Evolutionary conservation across 768 basidiomycete genomes (phyloP).

Genomic region (Xerocomellus dryophilus): DNA sequence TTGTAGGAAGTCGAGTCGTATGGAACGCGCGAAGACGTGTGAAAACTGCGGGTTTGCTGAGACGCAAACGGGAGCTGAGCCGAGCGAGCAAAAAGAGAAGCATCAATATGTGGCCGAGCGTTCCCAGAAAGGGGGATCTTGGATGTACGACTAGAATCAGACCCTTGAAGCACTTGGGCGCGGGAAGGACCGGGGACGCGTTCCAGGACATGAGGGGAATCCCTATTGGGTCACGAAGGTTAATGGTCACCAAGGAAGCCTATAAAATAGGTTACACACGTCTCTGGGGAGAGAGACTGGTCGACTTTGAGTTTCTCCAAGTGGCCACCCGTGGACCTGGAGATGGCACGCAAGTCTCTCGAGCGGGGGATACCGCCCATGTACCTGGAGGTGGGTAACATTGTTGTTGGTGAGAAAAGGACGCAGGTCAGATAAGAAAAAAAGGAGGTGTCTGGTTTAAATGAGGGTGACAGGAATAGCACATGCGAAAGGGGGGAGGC

Average conservation of each 20-base stretch:
- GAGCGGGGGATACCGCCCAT: conserved; percentile 42
- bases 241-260: conserved; percentile 37
- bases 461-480: conserved; percentile 1
- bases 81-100: neutral
- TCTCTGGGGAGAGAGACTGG: conserved; percentile 31
- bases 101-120: neutral
- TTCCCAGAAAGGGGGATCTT: neutral
- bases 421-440: neutral
- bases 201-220: conserved; percentile 30
- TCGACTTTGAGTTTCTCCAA: conserved; percentile 29
- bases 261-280: conserved; percentile 33
- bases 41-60: conserved; percentile 24
- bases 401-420: conserved; percentile 6
- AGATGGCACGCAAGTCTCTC: conserved; percentile 32
- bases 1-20: conserved; percentile 30
- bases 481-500: neutral
- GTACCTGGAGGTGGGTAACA: conserved; percentile 31
- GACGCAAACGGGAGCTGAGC: neutral
- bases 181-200: conserved; percentile 13
- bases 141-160: neutral
- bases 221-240: conserved; percentile 27
- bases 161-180: neutral
- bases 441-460: conserved; percentile 1
- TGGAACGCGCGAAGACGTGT: conserved; percentile 16
- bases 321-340: conserved; percentile 37